A percentile compares a stretch with the other conserved stretches of the same genome.
Evolutionary conservation across 345 rosid genomes (phyloP).

Genomic region (Balakata baccata): DNA sequence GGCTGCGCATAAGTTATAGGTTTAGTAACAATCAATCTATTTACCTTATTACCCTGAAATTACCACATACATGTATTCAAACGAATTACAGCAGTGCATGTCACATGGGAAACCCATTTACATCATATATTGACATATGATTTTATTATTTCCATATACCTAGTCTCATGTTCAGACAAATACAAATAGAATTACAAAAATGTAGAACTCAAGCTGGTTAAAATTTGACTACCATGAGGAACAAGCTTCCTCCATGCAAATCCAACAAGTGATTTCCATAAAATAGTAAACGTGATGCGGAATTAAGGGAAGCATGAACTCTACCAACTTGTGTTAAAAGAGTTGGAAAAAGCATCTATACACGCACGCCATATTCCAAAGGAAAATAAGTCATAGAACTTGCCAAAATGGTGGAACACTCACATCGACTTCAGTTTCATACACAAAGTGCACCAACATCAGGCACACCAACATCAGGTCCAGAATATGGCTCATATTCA

Average conservation of each 20-base stretch:
- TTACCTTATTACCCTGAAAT: too few relatives aligned
- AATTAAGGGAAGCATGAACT: neutral
- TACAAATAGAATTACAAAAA: neutral
- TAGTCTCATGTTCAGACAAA: neutral
- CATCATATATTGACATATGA: neutral
- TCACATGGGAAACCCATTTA: neutral
- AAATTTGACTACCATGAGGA: neutral
- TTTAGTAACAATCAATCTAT: too few relatives aligned
- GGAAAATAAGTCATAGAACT: neutral
- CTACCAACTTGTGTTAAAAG: neutral
- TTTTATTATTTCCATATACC: neutral
- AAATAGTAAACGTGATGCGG: neutral
- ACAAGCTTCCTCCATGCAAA: neutral
- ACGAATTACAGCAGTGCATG: neutral
- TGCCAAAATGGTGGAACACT: constrained; percentile 5
- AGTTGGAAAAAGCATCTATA: neutral
- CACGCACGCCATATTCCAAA: neutral
- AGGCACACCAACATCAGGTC: constrained; percentile 45
- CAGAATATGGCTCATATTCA: constrained; percentile 34
- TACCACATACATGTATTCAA: too few relatives aligned
- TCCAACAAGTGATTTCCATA: neutral
- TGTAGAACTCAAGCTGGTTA: neutral
- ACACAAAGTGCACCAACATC: constrained; percentile 88
- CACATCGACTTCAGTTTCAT: constrained; percentile 32
- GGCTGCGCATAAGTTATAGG: too few relatives aligned